A percentile compares a stretch with the other conserved stretches of the same genome.
Evolutionary conservation across 441 rosid genomes (phyloP).

Genomic region (Brassica hybrid): DNA sequence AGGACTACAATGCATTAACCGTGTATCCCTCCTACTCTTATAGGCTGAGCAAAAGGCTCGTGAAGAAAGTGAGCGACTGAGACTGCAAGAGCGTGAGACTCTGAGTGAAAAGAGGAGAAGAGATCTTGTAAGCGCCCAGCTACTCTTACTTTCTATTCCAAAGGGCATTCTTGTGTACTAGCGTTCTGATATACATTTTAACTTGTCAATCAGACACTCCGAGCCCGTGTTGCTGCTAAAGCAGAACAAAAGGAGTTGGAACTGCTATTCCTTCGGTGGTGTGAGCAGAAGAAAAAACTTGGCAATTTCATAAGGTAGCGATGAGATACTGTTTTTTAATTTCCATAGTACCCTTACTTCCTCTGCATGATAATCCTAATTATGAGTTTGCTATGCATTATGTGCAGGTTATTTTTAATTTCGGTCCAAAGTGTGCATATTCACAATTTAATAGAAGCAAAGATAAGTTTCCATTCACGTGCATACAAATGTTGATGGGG

Average conservation of each 20-base stretch:
- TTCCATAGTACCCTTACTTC: background rate
- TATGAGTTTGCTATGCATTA: slow-evolving; percentile 29
- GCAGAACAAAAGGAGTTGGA: slow-evolving; percentile 65
- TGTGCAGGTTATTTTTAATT: slow-evolving; percentile 92
- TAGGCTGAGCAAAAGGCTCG: slow-evolving; percentile 90
- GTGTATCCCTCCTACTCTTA: slow-evolving; percentile 2
- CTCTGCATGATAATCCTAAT: slow-evolving; percentile 14
- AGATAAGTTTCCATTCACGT: slow-evolving; percentile 88
- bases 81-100: slow-evolving; percentile 87
- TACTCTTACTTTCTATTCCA: background rate
- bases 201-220: slow-evolving; percentile 64
- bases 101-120: slow-evolving; percentile 85
- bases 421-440: slow-evolving; percentile 98
- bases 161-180: slow-evolving; percentile 1
- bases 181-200: slow-evolving; percentile 27
- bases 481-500: background rate
- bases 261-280: slow-evolving; percentile 50
- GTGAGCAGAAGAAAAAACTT: slow-evolving; percentile 84
- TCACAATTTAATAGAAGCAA: slow-evolving; percentile 83
- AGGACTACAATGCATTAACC: slow-evolving; percentile 2
- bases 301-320: slow-evolving; percentile 93
- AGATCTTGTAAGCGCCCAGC: slow-evolving; percentile 72
- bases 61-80: slow-evolving; percentile 88
- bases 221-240: slow-evolving; percentile 91
- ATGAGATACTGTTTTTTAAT: background rate